Percentiles rank a stretch among this genome's conserved stretches.
These are phyloP conservation scores for Yarrowia hollandica DNA, from an alignment of 805 yeast species.

Conservation along the genomic window DNA sequence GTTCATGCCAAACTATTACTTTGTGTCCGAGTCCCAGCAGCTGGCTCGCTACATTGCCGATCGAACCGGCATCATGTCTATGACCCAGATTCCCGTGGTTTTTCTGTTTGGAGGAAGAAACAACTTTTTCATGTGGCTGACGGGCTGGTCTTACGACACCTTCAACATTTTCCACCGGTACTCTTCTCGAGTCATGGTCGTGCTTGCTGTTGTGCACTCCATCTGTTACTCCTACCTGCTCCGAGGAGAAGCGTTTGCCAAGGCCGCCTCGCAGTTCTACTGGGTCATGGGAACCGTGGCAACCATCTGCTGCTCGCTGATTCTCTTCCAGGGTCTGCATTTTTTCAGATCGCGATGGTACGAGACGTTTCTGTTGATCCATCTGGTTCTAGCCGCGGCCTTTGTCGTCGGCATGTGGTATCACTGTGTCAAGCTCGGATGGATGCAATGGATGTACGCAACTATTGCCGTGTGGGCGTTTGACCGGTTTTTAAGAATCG, in stretches of 20 bases:
- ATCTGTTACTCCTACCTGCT: conserved; percentile 27
- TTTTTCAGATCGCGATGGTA: conserved; percentile 55
- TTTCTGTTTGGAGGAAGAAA: conserved; percentile 63
- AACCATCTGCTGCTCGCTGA: conserved; percentile 46
- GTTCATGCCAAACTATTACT: conserved; percentile 34
- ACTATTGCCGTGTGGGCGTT: conserved; percentile 67
- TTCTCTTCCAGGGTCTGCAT: conserved; percentile 53
- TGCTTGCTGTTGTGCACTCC: conserved; percentile 36
- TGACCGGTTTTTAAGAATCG: conserved; percentile 60
- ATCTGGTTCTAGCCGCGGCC: conserved; percentile 54
- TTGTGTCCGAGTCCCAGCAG: conserved; percentile 24
- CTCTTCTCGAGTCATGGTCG: conserved; percentile 36
- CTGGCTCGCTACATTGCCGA: conserved; percentile 34
- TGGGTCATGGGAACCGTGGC: conserved; percentile 45
- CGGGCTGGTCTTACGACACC: conserved; percentile 63
- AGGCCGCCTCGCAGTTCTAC: conserved; percentile 1
- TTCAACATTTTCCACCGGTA: conserved; percentile 60
- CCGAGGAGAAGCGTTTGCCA: background rate
- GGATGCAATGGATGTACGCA: conserved; percentile 53
- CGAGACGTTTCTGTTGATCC: conserved; percentile 59
- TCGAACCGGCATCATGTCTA: conserved; percentile 35
- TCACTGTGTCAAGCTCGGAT: conserved; percentile 51
- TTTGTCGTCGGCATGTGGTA: conserved; percentile 58
- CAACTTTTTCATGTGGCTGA: conserved; percentile 59
- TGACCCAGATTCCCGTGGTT: conserved; percentile 37